Conservation (phyloP, 2,329 filamentous ascomycete genomes). For the Hansfordia pulvinata region DNA sequence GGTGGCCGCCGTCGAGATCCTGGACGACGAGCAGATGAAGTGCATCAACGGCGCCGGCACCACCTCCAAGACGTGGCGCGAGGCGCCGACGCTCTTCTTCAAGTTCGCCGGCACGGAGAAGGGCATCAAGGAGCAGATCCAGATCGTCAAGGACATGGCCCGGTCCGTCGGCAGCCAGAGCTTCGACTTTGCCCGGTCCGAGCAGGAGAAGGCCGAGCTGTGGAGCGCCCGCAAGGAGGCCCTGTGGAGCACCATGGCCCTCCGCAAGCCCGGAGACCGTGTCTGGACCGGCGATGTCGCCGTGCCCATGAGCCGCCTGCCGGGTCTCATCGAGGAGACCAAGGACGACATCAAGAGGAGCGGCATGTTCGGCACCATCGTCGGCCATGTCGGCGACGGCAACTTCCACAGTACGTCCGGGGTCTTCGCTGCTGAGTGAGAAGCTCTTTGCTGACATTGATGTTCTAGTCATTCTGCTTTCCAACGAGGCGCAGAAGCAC, state of each 20-base stretch:
- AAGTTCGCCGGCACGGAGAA: conserved; percentile 53
- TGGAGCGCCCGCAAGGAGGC: conserved; percentile 80
- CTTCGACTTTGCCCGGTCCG: conserved; percentile 64
- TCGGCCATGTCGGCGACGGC: conserved; percentile 62
- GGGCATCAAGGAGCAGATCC: conserved; percentile 67
- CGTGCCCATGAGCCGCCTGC: conserved; percentile 62
- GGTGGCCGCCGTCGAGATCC: conserved; percentile 65
- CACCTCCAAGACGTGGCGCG: conserved; percentile 45
- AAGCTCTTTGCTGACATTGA: too few species aligned
- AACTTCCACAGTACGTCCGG: conserved; percentile 53
- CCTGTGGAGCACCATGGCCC: conserved; percentile 65
- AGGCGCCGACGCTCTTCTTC: conserved; percentile 56
- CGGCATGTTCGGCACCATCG: conserved; percentile 48
- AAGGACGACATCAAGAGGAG: conserved; percentile 45
- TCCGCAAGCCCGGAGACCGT: conserved; percentile 49
- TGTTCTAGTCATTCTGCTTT: conserved; percentile 42
- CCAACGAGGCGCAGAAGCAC: conserved; percentile 51
- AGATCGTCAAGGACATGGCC: conserved; percentile 17
- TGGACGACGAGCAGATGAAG: conserved; percentile 67
- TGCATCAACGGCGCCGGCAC: conserved; percentile 39
- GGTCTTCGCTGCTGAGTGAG: conserved; percentile 4
- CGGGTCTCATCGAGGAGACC: conserved; percentile 67
- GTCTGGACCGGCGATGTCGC: conserved; percentile 84
- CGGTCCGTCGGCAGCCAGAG: conserved; percentile 42
- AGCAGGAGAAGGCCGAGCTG: conserved; percentile 60